phyloP scores from a whole-genome alignment of 2,329 filamentous ascomycete species.

The Beauveria caledonica region DNA sequence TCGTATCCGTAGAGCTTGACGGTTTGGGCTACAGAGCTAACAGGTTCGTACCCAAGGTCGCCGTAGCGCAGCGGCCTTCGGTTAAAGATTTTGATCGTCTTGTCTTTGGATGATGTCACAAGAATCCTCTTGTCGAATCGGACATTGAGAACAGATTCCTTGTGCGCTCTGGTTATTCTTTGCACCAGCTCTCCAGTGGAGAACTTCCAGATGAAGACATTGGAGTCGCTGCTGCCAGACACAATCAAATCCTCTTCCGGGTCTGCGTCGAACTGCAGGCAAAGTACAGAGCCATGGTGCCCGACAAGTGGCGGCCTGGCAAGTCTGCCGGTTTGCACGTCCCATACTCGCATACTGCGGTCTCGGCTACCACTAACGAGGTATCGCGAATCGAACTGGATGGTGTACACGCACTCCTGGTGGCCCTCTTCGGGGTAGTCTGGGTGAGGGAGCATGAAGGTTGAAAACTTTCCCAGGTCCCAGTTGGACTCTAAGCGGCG shows the following conservation, averaged over 20 bases:
- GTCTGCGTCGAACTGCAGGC: constrained; percentile 86
- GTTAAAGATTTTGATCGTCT: constrained; percentile 94
- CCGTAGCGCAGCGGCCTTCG: constrained; percentile 57
- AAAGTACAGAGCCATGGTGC: constrained; percentile 82
- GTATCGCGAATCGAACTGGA: constrained; percentile 79
- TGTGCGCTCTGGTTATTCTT: constrained; percentile 67
- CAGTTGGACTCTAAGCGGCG: constrained; percentile 83
- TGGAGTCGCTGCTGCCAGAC: constrained; percentile 87
- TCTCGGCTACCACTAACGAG: constrained; percentile 92
- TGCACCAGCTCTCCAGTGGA: constrained; percentile 81
- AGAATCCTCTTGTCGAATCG: constrained; percentile 86
- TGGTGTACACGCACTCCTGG: constrained; percentile 85
- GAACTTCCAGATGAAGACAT: constrained; percentile 87
- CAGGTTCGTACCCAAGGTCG: constrained; percentile 45
- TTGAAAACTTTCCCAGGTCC: constrained; percentile 71
- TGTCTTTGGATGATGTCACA: constrained; percentile 96
- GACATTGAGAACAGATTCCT: constrained; percentile 87
- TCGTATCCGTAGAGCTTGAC: constrained; percentile 49
- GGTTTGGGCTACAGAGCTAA: constrained; percentile 45
- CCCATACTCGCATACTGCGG: constrained; percentile 81
- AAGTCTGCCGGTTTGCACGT: constrained; percentile 74
- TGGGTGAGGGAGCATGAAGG: constrained; percentile 87
- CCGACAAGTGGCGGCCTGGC: constrained; percentile 63
- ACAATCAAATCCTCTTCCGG: constrained; percentile 87
- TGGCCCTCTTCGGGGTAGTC: constrained; percentile 74